Evolutionary conservation across 169 alveolate species (phyloP).

Genomic region (Besnoitia besnoiti): DNA sequence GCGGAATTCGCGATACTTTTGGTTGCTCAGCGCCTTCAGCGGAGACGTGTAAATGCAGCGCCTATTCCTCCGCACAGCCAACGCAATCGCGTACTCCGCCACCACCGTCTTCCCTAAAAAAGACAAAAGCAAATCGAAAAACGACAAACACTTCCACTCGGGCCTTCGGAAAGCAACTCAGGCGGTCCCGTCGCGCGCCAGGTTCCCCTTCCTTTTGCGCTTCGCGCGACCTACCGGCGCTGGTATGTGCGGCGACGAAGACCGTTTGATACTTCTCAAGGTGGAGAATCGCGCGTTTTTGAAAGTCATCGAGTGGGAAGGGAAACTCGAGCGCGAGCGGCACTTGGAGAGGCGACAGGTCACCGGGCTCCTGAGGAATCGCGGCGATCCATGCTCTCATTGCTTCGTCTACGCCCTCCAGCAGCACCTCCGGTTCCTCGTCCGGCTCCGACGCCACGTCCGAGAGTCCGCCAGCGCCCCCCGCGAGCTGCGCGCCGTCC

Average conservation of each 20-base stretch:
- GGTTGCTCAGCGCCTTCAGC: conserved; percentile 97
- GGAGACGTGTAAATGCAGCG: conserved; percentile 98
- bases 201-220: background rate
- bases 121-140: background rate
- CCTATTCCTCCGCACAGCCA: conserved; percentile 88
- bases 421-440: background rate
- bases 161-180: no score
- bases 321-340: conserved; percentile 86
- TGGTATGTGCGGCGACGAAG: conserved; percentile 98
- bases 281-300: conserved; percentile 94
- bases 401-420: background rate
- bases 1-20: conserved; percentile 94
- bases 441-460: background rate
- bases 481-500: background rate
- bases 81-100: conserved; percentile 94
- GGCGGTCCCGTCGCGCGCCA: no score
- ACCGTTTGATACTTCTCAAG: conserved; percentile 93
- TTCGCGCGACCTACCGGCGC: conserved; percentile 82
- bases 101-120: conserved; percentile 74
- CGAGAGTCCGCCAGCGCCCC: background rate
- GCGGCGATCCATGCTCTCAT: conserved; percentile 1
- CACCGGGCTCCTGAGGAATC: conserved; percentile 21
- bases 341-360: conserved; percentile 18
- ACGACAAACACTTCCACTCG: no score
- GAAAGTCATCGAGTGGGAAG: conserved; percentile 96